phyloP scores from a whole-genome alignment of 306 rosid species.

The Leucaena leucocephala region DNA sequence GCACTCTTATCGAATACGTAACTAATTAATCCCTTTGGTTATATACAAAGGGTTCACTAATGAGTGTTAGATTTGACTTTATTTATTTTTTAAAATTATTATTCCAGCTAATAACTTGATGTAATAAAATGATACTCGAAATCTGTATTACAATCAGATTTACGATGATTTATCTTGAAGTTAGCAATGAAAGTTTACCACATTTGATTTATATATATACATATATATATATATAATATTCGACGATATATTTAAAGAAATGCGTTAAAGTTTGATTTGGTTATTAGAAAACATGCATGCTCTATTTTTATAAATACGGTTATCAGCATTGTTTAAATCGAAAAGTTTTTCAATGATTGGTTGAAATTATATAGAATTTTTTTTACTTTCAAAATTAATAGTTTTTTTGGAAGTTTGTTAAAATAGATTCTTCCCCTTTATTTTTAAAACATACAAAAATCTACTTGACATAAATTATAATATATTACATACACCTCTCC shows the following conservation, averaged over 20 bases:
- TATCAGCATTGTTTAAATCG: too few relatives aligned
- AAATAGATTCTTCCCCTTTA: too few relatives aligned
- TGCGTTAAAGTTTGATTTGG: not conserved
- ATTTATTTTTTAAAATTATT: too few relatives aligned
- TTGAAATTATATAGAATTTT: too few relatives aligned
- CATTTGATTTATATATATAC: too few relatives aligned
- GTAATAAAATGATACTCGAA: not conserved
- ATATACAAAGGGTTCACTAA: not conserved
- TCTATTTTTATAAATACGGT: not conserved
- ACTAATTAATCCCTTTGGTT: not conserved
- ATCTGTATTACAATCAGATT: not conserved
- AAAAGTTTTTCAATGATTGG: too few relatives aligned
- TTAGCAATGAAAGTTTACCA: too few relatives aligned
- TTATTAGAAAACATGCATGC: slow-evolving; percentile 41
- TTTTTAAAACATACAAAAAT: too few relatives aligned
- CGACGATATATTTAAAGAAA: too few relatives aligned
- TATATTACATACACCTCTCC: not conserved
- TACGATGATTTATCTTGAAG: not conserved
- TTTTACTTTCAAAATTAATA: too few relatives aligned
- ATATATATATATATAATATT: not conserved
- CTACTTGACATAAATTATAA: too few relatives aligned
- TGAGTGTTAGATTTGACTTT: not conserved
- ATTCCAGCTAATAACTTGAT: not conserved
- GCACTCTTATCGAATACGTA: not conserved
- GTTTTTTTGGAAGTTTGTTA: not conserved